Evolutionary conservation across 192 early-diverging fungal species (phyloP).

Genomic region (Entomortierella beljakovae): DNA sequence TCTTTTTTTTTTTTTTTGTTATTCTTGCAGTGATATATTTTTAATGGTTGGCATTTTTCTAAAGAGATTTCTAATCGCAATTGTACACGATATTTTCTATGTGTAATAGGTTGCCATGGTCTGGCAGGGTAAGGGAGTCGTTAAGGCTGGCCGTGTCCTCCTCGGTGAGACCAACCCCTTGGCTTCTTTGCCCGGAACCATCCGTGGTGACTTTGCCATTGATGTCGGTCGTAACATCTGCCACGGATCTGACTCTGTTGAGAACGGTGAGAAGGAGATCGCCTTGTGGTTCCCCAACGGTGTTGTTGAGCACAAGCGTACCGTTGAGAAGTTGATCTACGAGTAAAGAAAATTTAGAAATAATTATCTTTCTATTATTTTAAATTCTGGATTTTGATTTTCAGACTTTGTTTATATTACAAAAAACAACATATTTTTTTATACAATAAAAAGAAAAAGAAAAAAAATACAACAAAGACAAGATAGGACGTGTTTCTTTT

Average conservation of each 20-base stretch:
- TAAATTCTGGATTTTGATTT: too few relatives aligned
- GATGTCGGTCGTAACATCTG: conserved; percentile 85
- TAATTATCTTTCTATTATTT: neutral
- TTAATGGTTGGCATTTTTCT: too few relatives aligned
- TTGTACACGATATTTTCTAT: neutral
- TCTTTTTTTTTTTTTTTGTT: conserved; percentile 25
- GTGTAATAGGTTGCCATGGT: conserved; percentile 66
- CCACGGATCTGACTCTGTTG: conserved; percentile 90
- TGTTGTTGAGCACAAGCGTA: conserved; percentile 38
- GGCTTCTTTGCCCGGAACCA: conserved; percentile 86
- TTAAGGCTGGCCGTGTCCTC: conserved; percentile 88
- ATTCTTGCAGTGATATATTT: too few relatives aligned
- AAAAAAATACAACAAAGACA: too few relatives aligned
- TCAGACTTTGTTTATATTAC: too few relatives aligned
- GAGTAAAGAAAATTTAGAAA: conserved; percentile 28
- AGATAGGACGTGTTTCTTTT: too few relatives aligned
- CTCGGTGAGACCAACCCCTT: conserved; percentile 95
- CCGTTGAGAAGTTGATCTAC: conserved; percentile 54
- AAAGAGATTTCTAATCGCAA: too few relatives aligned
- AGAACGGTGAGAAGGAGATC: conserved; percentile 86
- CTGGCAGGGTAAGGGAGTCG: conserved; percentile 90
- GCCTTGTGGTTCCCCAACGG: conserved; percentile 75
- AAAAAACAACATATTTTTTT: too few relatives aligned
- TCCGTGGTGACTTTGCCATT: conserved; percentile 78
- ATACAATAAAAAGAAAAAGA: too few relatives aligned